phyloP scores from a whole-genome alignment of 768 basidiomycete genomes.

The Boletus vinaceobasis region DNA sequence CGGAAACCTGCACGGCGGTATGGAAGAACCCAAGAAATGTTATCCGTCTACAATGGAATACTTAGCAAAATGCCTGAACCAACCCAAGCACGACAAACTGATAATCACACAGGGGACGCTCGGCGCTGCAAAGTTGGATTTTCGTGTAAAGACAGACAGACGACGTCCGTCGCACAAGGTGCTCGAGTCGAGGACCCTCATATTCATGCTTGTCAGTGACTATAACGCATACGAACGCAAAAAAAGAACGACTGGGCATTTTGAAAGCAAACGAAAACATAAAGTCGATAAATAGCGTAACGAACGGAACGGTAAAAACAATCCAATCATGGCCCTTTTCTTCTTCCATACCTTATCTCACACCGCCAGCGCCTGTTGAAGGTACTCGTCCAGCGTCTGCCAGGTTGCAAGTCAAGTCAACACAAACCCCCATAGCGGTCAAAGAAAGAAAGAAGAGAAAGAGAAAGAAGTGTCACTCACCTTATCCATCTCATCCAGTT shows the following conservation, averaged over 20 bases:
- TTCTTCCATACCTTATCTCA: not conserved
- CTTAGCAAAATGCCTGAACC: not conserved
- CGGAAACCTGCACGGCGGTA: slow-evolving; percentile 14
- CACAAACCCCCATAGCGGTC: too few relatives aligned
- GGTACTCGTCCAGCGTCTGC: slow-evolving; percentile 31
- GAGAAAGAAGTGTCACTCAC: slow-evolving; percentile 33
- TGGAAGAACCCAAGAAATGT: slow-evolving; percentile 13
- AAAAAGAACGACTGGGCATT: not conserved
- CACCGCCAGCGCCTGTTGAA: slow-evolving; percentile 20
- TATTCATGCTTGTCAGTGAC: not conserved
- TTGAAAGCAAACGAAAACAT: slow-evolving; percentile 2
- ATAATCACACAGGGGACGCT: too few relatives aligned
- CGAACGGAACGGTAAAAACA: not conserved
- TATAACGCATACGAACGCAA: not conserved
- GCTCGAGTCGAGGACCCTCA: not conserved
- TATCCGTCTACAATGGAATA: slow-evolving; percentile 11
- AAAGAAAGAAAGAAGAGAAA: not conserved
- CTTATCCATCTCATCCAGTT: slow-evolving; percentile 79
- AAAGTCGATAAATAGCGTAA: slow-evolving; percentile 14
- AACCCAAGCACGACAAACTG: not conserved
- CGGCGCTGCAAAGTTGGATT: too few relatives aligned
- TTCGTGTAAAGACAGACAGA: too few relatives aligned
- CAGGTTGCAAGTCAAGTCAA: not conserved
- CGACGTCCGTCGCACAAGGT: too few relatives aligned
- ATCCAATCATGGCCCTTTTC: not conserved